Base-by-base conservation (phyloP, 2,329 filamentous ascomycete genomes). In the Akanthomyces uredinophilus region DNA sequence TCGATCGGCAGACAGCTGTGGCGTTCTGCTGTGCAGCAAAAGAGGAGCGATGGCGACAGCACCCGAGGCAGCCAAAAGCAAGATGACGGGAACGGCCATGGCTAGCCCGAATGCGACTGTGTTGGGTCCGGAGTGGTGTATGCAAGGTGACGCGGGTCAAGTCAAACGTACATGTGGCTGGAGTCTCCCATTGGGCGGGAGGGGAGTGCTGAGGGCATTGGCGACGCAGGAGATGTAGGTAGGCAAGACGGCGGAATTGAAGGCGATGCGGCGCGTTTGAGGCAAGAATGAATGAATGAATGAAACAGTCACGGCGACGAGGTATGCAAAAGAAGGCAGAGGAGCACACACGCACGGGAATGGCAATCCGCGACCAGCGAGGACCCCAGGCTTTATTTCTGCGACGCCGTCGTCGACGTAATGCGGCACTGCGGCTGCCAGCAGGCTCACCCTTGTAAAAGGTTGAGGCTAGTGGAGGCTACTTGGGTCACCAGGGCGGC, bases 131-230 rank as follows among this genome's bases (percentile, higher is more conserved):
- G 24, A 29, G 20, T 8, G 55, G 35, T 60, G 46, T 49, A 59
- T 59, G 46, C 56, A 59, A 35, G 47, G 13, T 46, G 43, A 35
- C 18, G 27, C 27, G 24, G 50, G 14, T 44, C 49, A 53, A 39
- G n/a, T n/a, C n/a, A n/a, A 37, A 60, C 58, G n/a, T 54, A 60
- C 58, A 60, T 60, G 58, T 60, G 58, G n/a, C 54, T 60, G 41
- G 58, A 37, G 39, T 60, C 58, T 43, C 37, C 49, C 58, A 46
- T 54, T 27, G 44, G 37, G 24, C n/a, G 57, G 27, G 35, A 54
- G 58, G 49, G 27, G 5, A 46, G 35, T 47, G 56, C 16, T 32
- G 56, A 35, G 5, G 56, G 22, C 41, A 47, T 47, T 58, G 55
- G 44, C 13, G 54, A 39, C 27, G 32, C 16, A 24, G 8, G 14